Percentiles rank a stretch among this genome's conserved stretches.
phyloP scores from a whole-genome alignment of 768 basidiomycete genomes.

The Hemileccinum rubropunctum region DNA sequence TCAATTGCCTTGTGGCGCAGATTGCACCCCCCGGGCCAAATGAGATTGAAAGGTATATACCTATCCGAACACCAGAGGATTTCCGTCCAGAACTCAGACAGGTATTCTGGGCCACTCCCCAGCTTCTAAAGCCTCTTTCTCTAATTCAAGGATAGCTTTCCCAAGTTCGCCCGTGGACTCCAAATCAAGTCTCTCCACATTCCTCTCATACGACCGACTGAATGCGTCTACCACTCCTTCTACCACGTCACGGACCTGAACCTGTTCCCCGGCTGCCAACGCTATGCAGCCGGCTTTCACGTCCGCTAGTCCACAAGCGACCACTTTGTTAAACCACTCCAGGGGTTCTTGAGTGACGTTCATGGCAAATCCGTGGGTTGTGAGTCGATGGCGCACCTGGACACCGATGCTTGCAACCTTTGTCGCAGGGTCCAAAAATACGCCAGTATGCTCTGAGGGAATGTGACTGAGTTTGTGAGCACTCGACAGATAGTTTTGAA shows the following conservation, averaged over 20 bases:
- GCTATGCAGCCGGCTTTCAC: constrained; percentile 76
- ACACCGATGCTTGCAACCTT: constrained; percentile 97
- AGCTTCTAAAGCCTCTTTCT: constrained; percentile 41
- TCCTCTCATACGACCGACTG: constrained; percentile 46
- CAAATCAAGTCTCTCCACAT: constrained; percentile 44
- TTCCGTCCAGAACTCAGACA: no score
- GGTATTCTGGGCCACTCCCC: constrained; percentile 40
- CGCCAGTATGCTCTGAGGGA: constrained; percentile 82
- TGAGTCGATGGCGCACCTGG: constrained; percentile 91
- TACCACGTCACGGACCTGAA: constrained; percentile 51
- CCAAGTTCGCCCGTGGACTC: constrained; percentile 46
- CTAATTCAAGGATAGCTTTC: constrained; percentile 44
- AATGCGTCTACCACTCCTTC: constrained; percentile 48
- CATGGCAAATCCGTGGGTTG: constrained; percentile 92
- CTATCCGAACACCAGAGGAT: no score
- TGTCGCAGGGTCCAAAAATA: constrained; percentile 75
- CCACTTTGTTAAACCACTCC: constrained; percentile 81
- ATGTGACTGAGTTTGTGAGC: constrained; percentile 55
- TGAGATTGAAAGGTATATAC: no score
- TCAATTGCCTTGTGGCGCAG: no score
- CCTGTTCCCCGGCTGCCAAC: constrained; percentile 36
- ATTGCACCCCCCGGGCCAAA: no score
- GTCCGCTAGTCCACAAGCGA: constrained; percentile 88
- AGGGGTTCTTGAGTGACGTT: constrained; percentile 84
- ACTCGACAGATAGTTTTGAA: constrained; percentile 60